Conservation (phyloP, 2,329 filamentous ascomycete species). For the Fusarium transvaalense region DNA sequence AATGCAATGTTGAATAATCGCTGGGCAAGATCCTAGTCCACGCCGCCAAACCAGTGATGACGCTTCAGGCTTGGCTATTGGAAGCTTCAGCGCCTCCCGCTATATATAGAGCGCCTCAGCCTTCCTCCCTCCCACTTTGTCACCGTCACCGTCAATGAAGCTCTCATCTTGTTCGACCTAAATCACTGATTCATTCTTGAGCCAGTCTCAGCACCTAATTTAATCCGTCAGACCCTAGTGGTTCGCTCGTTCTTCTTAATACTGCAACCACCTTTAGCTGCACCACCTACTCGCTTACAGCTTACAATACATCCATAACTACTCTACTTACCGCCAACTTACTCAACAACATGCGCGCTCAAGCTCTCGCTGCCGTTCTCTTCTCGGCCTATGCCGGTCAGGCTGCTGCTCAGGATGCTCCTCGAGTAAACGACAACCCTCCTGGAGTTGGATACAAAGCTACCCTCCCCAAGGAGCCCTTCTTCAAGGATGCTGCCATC, state of each 20-base stretch:
- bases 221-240: conserved; percentile 26
- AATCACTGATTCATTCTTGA: conserved; percentile 28
- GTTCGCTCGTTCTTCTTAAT: conserved; percentile 20
- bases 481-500: conserved; percentile 62
- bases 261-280: conserved; percentile 1
- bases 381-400: conserved; percentile 49
- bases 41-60: conserved; percentile 24
- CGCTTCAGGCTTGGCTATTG: conserved; percentile 18
- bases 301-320: conserved; percentile 4
- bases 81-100: conserved; percentile 31
- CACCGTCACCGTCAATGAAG: conserved; percentile 4
- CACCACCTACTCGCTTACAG: conserved; percentile 22
- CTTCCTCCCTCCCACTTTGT: conserved; percentile 15
- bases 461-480: conserved; percentile 64
- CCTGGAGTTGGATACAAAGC: conserved; percentile 66
- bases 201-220: conserved; percentile 28
- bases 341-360: conserved; percentile 43
- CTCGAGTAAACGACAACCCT: conserved; percentile 68
- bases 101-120: conserved; percentile 34
- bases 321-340: neutral
- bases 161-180: conserved; percentile 4
- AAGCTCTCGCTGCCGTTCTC: conserved; percentile 44
- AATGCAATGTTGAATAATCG: conserved; percentile 17
- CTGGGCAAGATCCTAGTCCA: conserved; percentile 18
- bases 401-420: conserved; percentile 59